A percentile compares a stretch with the other conserved stretches of the same genome.
phyloP scores from a whole-genome alignment of 1,139 yeast species.

The Pichia cactophila region DNA sequence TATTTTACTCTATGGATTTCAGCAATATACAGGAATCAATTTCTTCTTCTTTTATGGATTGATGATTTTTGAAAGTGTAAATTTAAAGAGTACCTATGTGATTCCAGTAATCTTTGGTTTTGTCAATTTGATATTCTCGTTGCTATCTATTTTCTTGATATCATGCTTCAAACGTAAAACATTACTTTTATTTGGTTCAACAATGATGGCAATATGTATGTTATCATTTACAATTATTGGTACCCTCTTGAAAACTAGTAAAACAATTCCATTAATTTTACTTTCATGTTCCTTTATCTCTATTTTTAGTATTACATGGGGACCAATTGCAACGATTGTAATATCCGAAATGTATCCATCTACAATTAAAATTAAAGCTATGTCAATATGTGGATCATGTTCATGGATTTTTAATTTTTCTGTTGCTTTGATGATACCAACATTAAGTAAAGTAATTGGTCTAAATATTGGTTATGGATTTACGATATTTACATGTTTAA shows the following conservation, averaged over 20 bases:
- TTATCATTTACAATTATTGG: conserved; percentile 26
- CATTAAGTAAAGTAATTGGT: conserved; percentile 34
- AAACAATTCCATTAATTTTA: conserved; percentile 39
- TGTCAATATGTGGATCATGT: conserved; percentile 27
- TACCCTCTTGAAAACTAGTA: conserved; percentile 24
- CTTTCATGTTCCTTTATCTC: conserved; percentile 28
- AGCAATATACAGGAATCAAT: conserved; percentile 47
- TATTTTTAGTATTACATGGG: conserved; percentile 28
- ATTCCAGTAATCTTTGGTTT: conserved; percentile 43
- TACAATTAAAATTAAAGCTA: conserved; percentile 29
- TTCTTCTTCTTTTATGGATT: conserved; percentile 46
- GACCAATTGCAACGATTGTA: conserved; percentile 26
- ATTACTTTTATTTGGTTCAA: conserved; percentile 36
- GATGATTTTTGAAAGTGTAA: conserved; percentile 38
- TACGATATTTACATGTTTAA: conserved; percentile 35
- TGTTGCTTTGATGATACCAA: conserved; percentile 47
- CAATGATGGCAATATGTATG: conserved; percentile 31
- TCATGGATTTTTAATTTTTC: conserved; percentile 52
- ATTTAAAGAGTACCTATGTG: conserved; percentile 30
- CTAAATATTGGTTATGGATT: conserved; percentile 46
- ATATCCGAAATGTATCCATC: conserved; percentile 29
- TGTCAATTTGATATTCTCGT: conserved; percentile 45
- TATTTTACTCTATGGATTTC: conserved; percentile 36
- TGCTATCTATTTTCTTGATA: conserved; percentile 37
- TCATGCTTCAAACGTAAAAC: conserved; percentile 36